Conservation (phyloP, 495 filamentous ascomycete species). For the Penicillium riverlandense region DNA sequence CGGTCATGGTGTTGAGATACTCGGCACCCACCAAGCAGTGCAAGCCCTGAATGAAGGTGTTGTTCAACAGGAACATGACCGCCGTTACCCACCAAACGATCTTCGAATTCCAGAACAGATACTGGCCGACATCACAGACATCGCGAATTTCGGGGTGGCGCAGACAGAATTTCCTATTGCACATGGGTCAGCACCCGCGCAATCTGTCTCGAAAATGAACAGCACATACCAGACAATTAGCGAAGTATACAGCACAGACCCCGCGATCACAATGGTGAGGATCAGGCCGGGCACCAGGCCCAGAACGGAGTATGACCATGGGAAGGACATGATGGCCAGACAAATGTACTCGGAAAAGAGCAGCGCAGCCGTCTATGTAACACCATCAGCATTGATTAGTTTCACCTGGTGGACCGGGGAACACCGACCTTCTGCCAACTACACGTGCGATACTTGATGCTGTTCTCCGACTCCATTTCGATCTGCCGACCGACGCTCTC, state of each 20-base stretch:
- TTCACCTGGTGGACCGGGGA: not conserved
- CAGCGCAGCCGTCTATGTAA: slow-evolving; percentile 64
- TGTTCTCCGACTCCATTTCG: slow-evolving; percentile 66
- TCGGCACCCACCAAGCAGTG: slow-evolving; percentile 74
- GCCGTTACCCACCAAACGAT: slow-evolving; percentile 81
- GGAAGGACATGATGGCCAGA: slow-evolving; percentile 90
- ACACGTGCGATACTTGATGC: slow-evolving; percentile 84
- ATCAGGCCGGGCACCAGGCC: slow-evolving; percentile 85
- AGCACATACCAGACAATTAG: slow-evolving; percentile 60
- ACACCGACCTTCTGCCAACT: slow-evolving; percentile 73
- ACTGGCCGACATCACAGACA: slow-evolving; percentile 86
- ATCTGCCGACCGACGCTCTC: slow-evolving; percentile 62
- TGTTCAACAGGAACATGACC: slow-evolving; percentile 85
- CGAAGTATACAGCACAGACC: slow-evolving; percentile 77
- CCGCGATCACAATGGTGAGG: slow-evolving; percentile 68
- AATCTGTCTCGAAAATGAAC: no score
- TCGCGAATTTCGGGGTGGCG: slow-evolving; percentile 82
- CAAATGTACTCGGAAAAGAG: slow-evolving; percentile 92
- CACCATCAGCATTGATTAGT: slow-evolving; percentile 1
- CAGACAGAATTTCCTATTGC: slow-evolving; percentile 68
- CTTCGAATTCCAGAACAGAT: slow-evolving; percentile 72
- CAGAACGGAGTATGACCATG: slow-evolving; percentile 79
- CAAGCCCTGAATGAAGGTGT: slow-evolving; percentile 80
- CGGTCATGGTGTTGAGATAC: slow-evolving; percentile 79
- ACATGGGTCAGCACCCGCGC: not conserved